Evolutionary conservation across 257 asterid genomes (phyloP).

Genomic region (Solanum okadae): DNA sequence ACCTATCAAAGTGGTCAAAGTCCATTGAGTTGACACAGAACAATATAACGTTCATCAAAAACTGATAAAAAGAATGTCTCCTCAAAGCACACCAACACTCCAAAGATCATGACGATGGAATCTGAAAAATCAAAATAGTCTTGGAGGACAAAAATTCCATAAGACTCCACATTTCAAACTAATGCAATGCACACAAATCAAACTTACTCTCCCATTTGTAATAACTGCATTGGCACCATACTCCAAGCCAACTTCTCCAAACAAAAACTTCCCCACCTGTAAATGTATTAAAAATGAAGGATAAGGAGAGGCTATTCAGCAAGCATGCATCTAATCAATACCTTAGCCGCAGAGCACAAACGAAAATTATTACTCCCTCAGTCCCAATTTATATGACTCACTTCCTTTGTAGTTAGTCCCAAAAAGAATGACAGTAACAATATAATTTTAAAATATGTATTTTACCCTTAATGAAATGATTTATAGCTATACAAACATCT

Average conservation of each 20-base stretch:
- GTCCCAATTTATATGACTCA: neutral
- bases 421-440: neutral
- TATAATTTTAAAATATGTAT: neutral
- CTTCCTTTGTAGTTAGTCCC: neutral
- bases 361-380: neutral
- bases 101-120: neutral
- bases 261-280: slow-evolving; percentile 80
- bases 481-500: neutral
- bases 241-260: slow-evolving; percentile 61
- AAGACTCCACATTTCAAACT: neutral
- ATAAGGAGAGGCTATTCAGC: neutral
- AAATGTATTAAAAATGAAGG: slow-evolving; percentile 14
- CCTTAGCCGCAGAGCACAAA: neutral
- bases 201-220: slow-evolving; percentile 97
- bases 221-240: slow-evolving; percentile 69
- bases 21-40: neutral
- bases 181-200: slow-evolving; percentile 3
- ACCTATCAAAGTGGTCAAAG: slow-evolving; percentile 42
- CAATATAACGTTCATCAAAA: neutral
- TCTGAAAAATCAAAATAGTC: neutral
- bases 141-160: neutral
- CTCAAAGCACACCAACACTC: neutral
- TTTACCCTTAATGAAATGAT: neutral
- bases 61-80: neutral
- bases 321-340: neutral